Evolutionary conservation across 805 yeast species (phyloP), one percentile per base, ranked within the genome.

Genomic region (Cyberlindnera saturnus): DNA sequence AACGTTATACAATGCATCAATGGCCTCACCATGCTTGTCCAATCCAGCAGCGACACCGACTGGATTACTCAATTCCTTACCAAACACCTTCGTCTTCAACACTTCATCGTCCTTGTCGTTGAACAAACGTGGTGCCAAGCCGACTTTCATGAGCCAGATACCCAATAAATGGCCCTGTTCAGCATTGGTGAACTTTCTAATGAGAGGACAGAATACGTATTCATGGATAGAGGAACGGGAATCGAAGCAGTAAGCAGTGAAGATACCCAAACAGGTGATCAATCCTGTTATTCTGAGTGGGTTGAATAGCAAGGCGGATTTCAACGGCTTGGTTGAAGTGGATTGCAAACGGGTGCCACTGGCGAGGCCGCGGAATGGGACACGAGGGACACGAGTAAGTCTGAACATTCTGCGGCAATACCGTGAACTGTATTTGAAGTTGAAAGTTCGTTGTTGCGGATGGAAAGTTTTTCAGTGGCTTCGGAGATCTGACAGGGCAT

Each of bases 11-110:
- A 91, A 70, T 0, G 89, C 67, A 54, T 91, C 97, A 52, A 91
- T 79, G 17, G 87, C 96, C 58, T 88, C 95, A 41, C 87, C 98
- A 57, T 90, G 82, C 66, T 91, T 91, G 64, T 91, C 98, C 50
- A 91, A 75, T 11, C 98, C 98, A 20, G 98, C 98, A 39, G 98
- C 97, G 55, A 90, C 73, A 13, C 97, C 97, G 39, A 91, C 70
- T 19, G 98, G 97, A 43, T 82, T 81, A 17, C 73, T 72, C 59
- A 91, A 66, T 0, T 57, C 67, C 43, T 70, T 74, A 8, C 87
- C 88, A 60, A 86, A 86, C 0, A 82, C 82, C 34, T 71, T 61
- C 17, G 82, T 88, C 14, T 73, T 66, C 48, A 86, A 68, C 4
- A 66, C 62, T 13, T 71, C 70, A 46, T 75, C 79, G 44, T 71